Evolutionary conservation across 495 filamentous ascomycete genomes (phyloP), one percentile per base, ranked within the genome.

Genomic region (Aspergillus heteromorphus): DNA sequence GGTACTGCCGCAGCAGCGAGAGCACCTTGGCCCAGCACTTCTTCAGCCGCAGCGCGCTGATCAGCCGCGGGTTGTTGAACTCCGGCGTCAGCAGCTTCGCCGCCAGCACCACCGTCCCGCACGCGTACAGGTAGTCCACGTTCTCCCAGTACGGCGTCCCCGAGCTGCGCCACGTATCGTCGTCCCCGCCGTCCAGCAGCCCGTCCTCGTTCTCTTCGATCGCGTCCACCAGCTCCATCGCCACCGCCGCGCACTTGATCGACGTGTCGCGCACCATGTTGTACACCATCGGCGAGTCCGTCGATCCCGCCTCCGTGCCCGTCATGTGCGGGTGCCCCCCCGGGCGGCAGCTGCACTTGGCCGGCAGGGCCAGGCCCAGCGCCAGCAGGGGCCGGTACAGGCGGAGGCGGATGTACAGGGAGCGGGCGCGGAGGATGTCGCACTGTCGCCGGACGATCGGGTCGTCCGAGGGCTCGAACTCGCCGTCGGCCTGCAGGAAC

Each of bases 351-450:
- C 40, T 38, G 43, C 59, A 62, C 40, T 31, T 34, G 5, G 23
- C 19, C 6, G 50, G 41, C n/a, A 62, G 51, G 8, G 50, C 49
- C 1, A 62, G 23, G 6, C 36, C 50, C 1, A 61, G 29, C 23
- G 53, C 55, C 2, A 65, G 23, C 2, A 57, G 48, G 0, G 62
- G 56, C 6, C 62, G 53, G 42, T 55, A 55, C 1, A 55, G 50
- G 20, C 62, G 59, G 21, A 65, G 50, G n/a, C 56, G 58, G 25
- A 65, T 23, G 17, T 57, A 65, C 4, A 59, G 20, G 34, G 52
- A 57, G 20, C 56, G 62, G 11, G 51, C 31, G 5, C 55, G 56
- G 10, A 58, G 48, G 6, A 57, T 18, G 11, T 50, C 17, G 9
- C 53, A 53, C 30, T 62, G 53, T 6, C 62, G 56, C 20, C 34